Evolutionary conservation across 208 protist species (phyloP).

Genomic region (Acanthamoeba quina): DNA sequence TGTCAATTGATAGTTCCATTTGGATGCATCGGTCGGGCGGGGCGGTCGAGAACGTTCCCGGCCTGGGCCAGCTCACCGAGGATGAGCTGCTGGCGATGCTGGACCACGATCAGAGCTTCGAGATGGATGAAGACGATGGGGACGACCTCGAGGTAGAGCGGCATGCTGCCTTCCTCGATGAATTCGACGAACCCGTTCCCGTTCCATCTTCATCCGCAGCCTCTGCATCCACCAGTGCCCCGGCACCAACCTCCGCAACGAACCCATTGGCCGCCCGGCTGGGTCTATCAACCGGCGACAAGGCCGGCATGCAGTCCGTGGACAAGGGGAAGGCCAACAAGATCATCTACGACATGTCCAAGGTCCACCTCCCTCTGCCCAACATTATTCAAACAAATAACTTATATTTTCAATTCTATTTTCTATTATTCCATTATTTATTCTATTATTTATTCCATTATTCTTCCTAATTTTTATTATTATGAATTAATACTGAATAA

Average conservation of each 20-base stretch:
- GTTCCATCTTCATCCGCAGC: not conserved
- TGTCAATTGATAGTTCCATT: not conserved
- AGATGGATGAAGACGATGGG: not conserved
- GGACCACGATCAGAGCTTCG: not conserved
- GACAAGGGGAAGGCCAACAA: conserved; percentile 70
- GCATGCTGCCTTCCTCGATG: not conserved
- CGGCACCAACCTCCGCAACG: not conserved
- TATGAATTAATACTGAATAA: no score
- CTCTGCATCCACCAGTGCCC: not conserved
- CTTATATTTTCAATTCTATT: not conserved
- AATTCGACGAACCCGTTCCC: not conserved
- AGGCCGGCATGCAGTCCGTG: conserved; percentile 54
- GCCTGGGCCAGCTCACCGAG: not conserved
- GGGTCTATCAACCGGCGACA: conserved; percentile 33
- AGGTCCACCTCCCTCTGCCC: not conserved
- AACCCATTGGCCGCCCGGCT: conserved; percentile 3
- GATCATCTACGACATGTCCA: conserved; percentile 71
- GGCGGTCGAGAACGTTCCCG: not conserved
- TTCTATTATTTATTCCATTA: not conserved
- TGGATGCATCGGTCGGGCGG: not conserved
- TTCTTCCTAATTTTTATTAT: no score
- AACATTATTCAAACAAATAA: no score
- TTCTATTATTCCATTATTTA: not conserved
- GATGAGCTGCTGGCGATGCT: conserved; percentile 36
- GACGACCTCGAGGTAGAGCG: not conserved